phyloP scores from a whole-genome alignment of 345 rosid species.

The Eucalyptus marginata region DNA sequence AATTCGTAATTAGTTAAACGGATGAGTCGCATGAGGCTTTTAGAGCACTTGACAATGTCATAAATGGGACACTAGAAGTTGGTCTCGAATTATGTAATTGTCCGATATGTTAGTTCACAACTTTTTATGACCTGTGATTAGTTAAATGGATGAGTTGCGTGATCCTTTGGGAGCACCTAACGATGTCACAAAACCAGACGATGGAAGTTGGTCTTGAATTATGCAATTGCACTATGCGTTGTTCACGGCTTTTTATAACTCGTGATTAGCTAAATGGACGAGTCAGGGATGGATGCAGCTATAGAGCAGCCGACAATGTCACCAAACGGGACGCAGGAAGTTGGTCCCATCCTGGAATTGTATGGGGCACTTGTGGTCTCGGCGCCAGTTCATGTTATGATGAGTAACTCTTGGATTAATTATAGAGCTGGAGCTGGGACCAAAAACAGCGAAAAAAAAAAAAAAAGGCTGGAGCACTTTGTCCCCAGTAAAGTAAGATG shows the following conservation, averaged over 20 bases:
- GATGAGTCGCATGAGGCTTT: no score
- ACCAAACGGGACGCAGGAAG: no score
- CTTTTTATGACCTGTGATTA: neutral
- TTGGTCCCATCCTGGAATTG: neutral
- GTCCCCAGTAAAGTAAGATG: neutral
- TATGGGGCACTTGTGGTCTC: neutral
- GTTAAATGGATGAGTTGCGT: neutral
- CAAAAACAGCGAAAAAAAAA: neutral
- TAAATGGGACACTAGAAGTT: accelerated
- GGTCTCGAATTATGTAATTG: neutral
- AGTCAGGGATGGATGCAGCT: no score
- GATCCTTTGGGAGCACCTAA: neutral
- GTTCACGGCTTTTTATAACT: no score
- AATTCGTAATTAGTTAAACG: neutral
- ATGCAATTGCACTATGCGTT: no score
- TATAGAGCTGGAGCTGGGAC: neutral
- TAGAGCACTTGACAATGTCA: neutral
- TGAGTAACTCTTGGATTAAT: neutral
- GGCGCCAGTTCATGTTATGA: neutral
- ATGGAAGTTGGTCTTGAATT: no score
- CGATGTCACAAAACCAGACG: neutral
- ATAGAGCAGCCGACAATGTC: no score
- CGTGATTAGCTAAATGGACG: no score
- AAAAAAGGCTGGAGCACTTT: neutral
- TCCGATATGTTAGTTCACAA: no score